Evolutionary conservation across 179 eudicot species (phyloP).

Genomic region (Beta lomatogona): DNA sequence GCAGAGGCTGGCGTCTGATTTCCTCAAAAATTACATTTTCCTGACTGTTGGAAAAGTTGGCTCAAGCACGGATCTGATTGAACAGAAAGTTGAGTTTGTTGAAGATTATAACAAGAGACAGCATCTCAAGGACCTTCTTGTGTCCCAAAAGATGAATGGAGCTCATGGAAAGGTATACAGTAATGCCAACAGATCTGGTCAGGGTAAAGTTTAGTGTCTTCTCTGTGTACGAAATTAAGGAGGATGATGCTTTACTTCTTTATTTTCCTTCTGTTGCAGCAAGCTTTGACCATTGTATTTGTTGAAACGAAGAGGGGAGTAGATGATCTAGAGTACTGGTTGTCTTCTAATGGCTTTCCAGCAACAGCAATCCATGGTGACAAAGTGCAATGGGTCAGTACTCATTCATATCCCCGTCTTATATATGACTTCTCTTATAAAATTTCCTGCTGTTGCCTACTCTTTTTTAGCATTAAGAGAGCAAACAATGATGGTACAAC

Average conservation of each 20-base stretch:
- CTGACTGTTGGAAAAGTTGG: slow-evolving; percentile 85
- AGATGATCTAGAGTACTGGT: slow-evolving; percentile 60
- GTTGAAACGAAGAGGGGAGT: slow-evolving; percentile 85
- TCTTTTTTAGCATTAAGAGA: not conserved
- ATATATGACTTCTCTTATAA: not conserved
- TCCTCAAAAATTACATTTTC: slow-evolving; percentile 73
- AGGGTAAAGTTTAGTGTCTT: not conserved
- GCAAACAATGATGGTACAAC: not conserved
- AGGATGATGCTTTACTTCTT: not conserved
- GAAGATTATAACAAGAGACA: slow-evolving; percentile 59
- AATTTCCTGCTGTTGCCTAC: not conserved
- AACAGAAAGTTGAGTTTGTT: slow-evolving; percentile 65
- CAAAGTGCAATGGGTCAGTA: slow-evolving; percentile 75
- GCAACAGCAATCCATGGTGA: slow-evolving; percentile 85
- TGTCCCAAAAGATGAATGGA: slow-evolving; percentile 29
- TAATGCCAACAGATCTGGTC: not conserved
- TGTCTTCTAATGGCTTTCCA: slow-evolving; percentile 62
- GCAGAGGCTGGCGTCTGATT: slow-evolving; percentile 83
- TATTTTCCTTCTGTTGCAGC: slow-evolving; percentile 39
- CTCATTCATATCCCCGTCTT: not conserved
- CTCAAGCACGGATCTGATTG: slow-evolving; percentile 73
- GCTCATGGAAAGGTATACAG: slow-evolving; percentile 33
- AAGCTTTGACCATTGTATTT: slow-evolving; percentile 65
- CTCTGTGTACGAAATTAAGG: not conserved
- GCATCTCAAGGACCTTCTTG: slow-evolving; percentile 52